Conservation (phyloP, 2,329 filamentous ascomycete species). For the Aureobasidium sp. region DNA sequence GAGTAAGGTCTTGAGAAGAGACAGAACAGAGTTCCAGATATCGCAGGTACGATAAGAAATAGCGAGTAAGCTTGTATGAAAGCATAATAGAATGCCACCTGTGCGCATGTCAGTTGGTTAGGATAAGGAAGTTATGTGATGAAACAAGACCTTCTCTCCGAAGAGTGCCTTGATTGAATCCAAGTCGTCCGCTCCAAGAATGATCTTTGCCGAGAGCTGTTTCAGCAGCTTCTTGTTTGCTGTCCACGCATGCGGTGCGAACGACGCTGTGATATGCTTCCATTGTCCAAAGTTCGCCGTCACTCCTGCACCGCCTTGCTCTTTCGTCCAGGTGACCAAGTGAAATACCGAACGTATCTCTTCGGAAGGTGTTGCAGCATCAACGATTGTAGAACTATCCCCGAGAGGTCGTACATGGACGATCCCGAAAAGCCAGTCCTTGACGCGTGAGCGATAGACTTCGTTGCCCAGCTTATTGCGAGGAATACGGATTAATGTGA, state of each 20-base stretch:
- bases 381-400: background rate
- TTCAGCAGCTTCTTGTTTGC: background rate
- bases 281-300: constrained; percentile 1
- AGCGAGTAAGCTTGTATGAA: constrained; percentile 1
- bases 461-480: constrained; percentile 2
- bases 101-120: background rate
- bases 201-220: background rate
- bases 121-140: no score
- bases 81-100: constrained; percentile 1
- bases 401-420: background rate
- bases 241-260: background rate
- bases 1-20: background rate
- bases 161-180: background rate
- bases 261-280: background rate
- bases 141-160: background rate
- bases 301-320: background rate
- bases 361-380: background rate
- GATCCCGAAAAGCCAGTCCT: constrained; percentile 1
- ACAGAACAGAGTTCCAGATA: background rate
- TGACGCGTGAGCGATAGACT: constrained; percentile 2
- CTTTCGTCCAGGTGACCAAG: constrained; percentile 2
- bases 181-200: background rate
- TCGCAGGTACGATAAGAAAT: background rate
- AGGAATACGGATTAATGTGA: background rate
- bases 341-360: background rate